Conservation (phyloP, 257 asterid species). For the Solanum commersonii region DNA sequence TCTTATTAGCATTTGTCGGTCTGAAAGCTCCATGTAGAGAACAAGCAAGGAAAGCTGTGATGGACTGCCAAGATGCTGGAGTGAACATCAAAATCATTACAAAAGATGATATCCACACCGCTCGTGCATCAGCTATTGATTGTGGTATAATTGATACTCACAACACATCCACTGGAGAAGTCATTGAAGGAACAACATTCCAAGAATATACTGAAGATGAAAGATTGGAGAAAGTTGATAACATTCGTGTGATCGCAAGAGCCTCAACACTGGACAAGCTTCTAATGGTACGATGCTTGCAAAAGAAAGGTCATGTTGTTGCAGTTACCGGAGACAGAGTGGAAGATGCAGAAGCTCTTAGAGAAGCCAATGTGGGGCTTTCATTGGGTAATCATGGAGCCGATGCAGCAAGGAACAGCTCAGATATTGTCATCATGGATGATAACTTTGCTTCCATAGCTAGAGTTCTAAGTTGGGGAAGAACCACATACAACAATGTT, state of each 20-base stretch:
- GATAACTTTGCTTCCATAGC: conserved; percentile 49
- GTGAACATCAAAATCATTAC: conserved; percentile 57
- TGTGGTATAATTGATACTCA: conserved; percentile 44
- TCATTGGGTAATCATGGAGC: conserved; percentile 61
- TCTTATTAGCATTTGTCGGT: conserved; percentile 45
- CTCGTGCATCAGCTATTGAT: conserved; percentile 54
- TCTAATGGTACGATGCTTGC: conserved; percentile 42
- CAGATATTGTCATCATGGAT: conserved; percentile 58
- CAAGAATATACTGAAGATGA: conserved; percentile 28
- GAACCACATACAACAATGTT: conserved; percentile 56
- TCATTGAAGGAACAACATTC: conserved; percentile 44
- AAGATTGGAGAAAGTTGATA: conserved; percentile 17
- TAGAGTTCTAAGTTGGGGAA: conserved; percentile 53
- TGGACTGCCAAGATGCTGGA: conserved; percentile 45
- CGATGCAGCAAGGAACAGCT: conserved; percentile 55
- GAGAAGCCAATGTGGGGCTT: conserved; percentile 60
- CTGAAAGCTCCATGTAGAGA: conserved; percentile 49
- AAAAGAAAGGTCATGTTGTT: conserved; percentile 46
- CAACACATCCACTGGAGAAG: conserved; percentile 9
- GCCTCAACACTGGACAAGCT: conserved; percentile 49
- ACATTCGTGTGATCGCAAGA: conserved; percentile 55
- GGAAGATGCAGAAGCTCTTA: conserved; percentile 44
- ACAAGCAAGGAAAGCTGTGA: conserved; percentile 38
- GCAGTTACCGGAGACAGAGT: conserved; percentile 65
- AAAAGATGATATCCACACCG: conserved; percentile 47